Evolutionary conservation across 768 basidiomycete species (phyloP).

Genomic region (Galerina sulciceps): DNA sequence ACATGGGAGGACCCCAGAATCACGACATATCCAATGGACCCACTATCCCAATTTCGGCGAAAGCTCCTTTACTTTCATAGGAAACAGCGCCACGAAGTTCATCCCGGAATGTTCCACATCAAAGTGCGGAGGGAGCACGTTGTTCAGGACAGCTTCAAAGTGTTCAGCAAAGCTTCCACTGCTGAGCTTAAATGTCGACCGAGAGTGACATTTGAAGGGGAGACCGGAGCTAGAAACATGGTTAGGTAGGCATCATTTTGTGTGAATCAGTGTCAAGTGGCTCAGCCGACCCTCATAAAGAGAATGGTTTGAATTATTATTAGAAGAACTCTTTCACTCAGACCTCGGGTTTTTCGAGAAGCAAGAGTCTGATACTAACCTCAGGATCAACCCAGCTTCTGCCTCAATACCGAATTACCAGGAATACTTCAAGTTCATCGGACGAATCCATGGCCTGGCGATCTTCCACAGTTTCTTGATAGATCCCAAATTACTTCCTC

Average conservation of each 20-base stretch:
- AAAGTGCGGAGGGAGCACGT: slow-evolving; percentile 78
- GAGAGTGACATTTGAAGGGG: slow-evolving; percentile 74
- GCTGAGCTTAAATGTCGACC: slow-evolving; percentile 68
- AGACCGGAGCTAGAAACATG: slow-evolving; percentile 73
- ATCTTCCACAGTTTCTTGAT: slow-evolving; percentile 62
- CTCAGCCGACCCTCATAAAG: slow-evolving; percentile 34
- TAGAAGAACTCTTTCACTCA: slow-evolving; percentile 77
- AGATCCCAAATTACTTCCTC: slow-evolving; percentile 23
- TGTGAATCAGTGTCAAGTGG: neutral
- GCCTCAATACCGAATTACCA: slow-evolving; percentile 72
- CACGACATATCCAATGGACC: slow-evolving; percentile 75
- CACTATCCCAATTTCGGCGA: slow-evolving; percentile 84
- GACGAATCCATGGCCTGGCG: slow-evolving; percentile 70
- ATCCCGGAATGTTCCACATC: slow-evolving; percentile 80
- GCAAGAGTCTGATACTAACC: slow-evolving; percentile 61
- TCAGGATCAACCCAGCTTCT: slow-evolving; percentile 76
- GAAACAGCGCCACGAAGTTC: slow-evolving; percentile 61
- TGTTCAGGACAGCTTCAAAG: slow-evolving; percentile 82
- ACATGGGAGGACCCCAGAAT: slow-evolving; percentile 97
- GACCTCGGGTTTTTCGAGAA: slow-evolving; percentile 80
- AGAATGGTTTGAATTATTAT: slow-evolving; percentile 84
- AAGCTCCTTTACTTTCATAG: slow-evolving; percentile 94
- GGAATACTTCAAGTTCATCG: slow-evolving; percentile 81
- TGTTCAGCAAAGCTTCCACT: slow-evolving; percentile 75
- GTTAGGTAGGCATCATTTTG: slow-evolving; percentile 50